These are phyloP conservation scores for Coniochaeta sp. DNA, from an alignment of 2,329 filamentous ascomycete genomes.

Conservation along the genomic window DNA sequence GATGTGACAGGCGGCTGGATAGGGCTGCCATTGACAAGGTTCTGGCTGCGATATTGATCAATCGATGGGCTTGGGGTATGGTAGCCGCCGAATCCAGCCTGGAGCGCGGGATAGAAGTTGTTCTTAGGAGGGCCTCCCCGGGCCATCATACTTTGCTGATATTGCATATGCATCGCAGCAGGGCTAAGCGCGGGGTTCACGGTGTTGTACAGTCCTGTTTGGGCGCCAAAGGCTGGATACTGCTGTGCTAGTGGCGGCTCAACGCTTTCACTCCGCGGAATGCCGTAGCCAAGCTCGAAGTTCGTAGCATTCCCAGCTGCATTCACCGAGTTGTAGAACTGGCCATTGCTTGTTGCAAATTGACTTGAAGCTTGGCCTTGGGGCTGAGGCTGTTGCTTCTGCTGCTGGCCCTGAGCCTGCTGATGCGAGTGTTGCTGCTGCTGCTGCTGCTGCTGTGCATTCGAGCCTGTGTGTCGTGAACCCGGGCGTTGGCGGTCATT, in stretches of 20 bases:
- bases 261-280: constrained; percentile 44
- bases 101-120: constrained; percentile 46
- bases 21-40: constrained; percentile 42
- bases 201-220: constrained; percentile 39
- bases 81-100: constrained; percentile 47
- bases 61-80: constrained; percentile 37
- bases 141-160: constrained; percentile 51
- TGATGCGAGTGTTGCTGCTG: constrained; percentile 26
- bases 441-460: constrained; percentile 31
- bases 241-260: constrained; percentile 37
- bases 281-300: constrained; percentile 46
- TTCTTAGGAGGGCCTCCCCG: constrained; percentile 46
- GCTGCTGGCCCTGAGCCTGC: constrained; percentile 21
- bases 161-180: constrained; percentile 47
- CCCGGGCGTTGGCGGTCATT: constrained; percentile 47
- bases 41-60: constrained; percentile 50
- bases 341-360: constrained; percentile 23
- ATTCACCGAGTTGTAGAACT: constrained; percentile 47
- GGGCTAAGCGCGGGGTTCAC: constrained; percentile 36
- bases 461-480: constrained; percentile 45
- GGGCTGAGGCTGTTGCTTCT: constrained; percentile 17
- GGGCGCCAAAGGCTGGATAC: constrained; percentile 43
- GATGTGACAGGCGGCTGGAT: constrained; percentile 33
- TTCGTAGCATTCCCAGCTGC: constrained; percentile 28
- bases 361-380: constrained; percentile 12